Evolutionary conservation across 768 basidiomycete species (phyloP), one percentile per base, ranked within the genome.

Genomic region (Roridomyces roridus): DNA sequence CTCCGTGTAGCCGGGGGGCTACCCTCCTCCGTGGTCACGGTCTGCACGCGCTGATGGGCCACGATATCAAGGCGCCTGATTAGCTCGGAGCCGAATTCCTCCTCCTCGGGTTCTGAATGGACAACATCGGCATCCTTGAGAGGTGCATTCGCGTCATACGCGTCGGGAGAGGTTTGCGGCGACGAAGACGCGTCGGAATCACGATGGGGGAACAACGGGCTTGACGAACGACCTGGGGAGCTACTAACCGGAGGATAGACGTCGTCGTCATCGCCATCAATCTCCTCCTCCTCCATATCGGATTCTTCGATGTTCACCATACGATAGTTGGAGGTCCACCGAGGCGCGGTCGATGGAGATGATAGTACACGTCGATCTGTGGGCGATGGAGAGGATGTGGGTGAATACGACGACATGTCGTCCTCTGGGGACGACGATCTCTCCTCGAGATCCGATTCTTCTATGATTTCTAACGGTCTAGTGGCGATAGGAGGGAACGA

Each of bases 161-260:
- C 23, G 9, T 26, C 29, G 35, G 34, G 42, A 20, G 55, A 57
- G 6, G 60, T 62, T 7, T 50, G 52, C 1, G 61, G 61, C 11
- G 61, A 50, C 14, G 57, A 63, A 9, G 39, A 21, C n/a, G n/a
- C n/a, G n/a, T n/a, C n/a, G 4, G 46, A 36, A 1, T 52, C 46
- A 24, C 44, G 11, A 15, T 17, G 23, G 14, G 56, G 61, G 37
- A 63, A 63, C 37, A 58, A 48, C 4, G 48, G 34, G 25, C 58
- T 57, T 2, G 61, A 63, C 10, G 55, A 63, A 29, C 54, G 51
- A 23, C 46, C 29, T 4, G 62, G 57, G 17, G 59, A 60, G 44
- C 62, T 60, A 48, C 57, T 63, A 41, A 48, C 24, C 9, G 57
- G 57, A 7, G 62, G 57, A 41, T 46, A 36, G 31, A 15, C 45